Evolutionary conservation across 2,329 filamentous ascomycete species (phyloP).

Genomic region (Botrytis pseudocinerea): DNA sequence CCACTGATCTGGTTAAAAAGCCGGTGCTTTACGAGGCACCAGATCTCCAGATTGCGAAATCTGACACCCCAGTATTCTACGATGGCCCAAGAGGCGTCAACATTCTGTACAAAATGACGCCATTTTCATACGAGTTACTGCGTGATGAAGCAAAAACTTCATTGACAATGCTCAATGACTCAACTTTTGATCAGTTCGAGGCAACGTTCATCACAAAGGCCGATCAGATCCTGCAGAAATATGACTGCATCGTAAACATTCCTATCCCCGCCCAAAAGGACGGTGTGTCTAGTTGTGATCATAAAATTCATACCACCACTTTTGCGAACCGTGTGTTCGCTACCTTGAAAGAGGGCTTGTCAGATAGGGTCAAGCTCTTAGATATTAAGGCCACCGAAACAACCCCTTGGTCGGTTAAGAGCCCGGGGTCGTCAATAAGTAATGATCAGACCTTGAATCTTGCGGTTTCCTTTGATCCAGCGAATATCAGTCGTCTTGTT

Average conservation of each 20-base stretch:
- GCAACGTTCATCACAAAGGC: conserved; percentile 73
- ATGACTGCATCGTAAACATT: conserved; percentile 49
- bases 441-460: conserved; percentile 53
- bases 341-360: conserved; percentile 69
- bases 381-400: conserved; percentile 51
- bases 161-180: conserved; percentile 72
- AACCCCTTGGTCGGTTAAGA: conserved; percentile 51
- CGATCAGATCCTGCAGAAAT: conserved; percentile 56
- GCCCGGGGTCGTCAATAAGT: conserved; percentile 40
- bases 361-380: conserved; percentile 71
- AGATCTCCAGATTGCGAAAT: conserved; percentile 45
- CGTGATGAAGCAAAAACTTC: conserved; percentile 74
- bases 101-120: conserved; percentile 84
- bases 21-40: conserved; percentile 54
- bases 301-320: conserved; percentile 31
- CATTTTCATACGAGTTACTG: conserved; percentile 76
- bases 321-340: conserved; percentile 61
- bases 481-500: conserved; percentile 71
- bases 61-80: conserved; percentile 69
- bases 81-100: conserved; percentile 76
- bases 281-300: conserved; percentile 32
- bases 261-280: conserved; percentile 23
- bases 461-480: conserved; percentile 70
- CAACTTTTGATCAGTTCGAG: conserved; percentile 76
- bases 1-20: conserved; percentile 68